Evolutionary conservation across 1,139 yeast genomes (phyloP), one percentile per base, ranked within the genome.

Genomic region (Candida tropicalis): DNA sequence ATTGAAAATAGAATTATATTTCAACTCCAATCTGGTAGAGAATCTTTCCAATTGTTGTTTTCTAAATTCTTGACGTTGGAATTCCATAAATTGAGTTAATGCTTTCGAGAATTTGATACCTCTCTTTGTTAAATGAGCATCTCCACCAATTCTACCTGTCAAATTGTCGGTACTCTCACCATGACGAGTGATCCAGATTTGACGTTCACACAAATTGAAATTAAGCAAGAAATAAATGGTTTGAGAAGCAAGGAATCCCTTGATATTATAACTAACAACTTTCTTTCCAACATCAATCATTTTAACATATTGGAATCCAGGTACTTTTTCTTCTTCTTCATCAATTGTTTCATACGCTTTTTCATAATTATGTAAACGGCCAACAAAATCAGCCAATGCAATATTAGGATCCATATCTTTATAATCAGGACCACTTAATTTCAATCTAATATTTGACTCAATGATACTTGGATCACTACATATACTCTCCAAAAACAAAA

Each of bases 261-360:
- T 89, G 45, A 91, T 87, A 59, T 90, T 89, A 61, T 84, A 90
- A 41, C 97, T 87, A 35, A 90, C 96, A 35, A 91, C 90, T 61
- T 93, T 93, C 55, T 88, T 84, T 5, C 98, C 98, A 8, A 91
- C 97, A 62, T 93, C 93, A 47, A 93, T 89, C 95, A 93, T 90
- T 65, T 93, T 90, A 49, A 91, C 89, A 57, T 89, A 93, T 59
- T 89, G 97, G 51, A 87, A 79, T 8, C 78, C 78, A 8, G 77
- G 78, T 26, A 73, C 63, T 38, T 70, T 68, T 50, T 82, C 87
- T 57, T 87, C 93, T 29, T 75, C 80, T 32, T 86, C 93, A 48
- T 87, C 95, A 32, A 93, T 85, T 0, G 97, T 86, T 62, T 93
- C 91, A 62, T 93, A 93, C 0, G 95, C 97, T 54, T 77, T 81